These are phyloP conservation scores for Solanum habrochaites DNA, from an alignment of 257 asterid genomes.

Conservation along the genomic window DNA sequence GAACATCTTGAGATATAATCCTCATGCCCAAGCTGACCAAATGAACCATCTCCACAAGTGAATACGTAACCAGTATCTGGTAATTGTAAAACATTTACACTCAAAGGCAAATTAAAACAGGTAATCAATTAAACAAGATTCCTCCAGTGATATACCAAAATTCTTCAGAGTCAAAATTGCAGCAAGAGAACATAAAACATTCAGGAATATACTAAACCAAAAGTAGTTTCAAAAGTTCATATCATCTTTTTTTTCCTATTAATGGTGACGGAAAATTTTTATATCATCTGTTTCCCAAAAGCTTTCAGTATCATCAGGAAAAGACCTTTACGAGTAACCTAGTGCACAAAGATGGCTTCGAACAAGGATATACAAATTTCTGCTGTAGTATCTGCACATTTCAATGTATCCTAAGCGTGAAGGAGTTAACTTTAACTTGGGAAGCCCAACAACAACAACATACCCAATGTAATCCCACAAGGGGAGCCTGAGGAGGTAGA, in stretches of 20 bases:
- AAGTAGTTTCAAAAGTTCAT: neutral
- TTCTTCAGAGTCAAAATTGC: neutral
- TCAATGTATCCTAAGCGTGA: neutral
- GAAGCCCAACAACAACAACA: neutral
- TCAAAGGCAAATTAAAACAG: neutral
- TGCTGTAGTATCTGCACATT: neutral
- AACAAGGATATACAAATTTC: neutral
- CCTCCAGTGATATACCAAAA: neutral
- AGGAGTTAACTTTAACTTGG: neutral
- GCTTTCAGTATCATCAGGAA: neutral
- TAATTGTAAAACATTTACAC: neutral
- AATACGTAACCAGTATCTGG: conserved; percentile 56
- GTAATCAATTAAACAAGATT: neutral
- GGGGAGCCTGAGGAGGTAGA: neutral
- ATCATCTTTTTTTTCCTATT: neutral
- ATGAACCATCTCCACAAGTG: conserved; percentile 91
- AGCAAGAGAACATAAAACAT: neutral
- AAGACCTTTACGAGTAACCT: neutral
- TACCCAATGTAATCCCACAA: neutral
- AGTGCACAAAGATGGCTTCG: neutral
- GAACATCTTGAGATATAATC: conserved; percentile 34
- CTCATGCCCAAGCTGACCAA: conserved; percentile 90
- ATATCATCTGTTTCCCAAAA: neutral
- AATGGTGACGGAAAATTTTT: neutral
- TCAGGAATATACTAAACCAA: neutral